Evolutionary conservation across 2,329 filamentous ascomycete genomes (phyloP).

Genomic region (Fusarium pseudonygamai): DNA sequence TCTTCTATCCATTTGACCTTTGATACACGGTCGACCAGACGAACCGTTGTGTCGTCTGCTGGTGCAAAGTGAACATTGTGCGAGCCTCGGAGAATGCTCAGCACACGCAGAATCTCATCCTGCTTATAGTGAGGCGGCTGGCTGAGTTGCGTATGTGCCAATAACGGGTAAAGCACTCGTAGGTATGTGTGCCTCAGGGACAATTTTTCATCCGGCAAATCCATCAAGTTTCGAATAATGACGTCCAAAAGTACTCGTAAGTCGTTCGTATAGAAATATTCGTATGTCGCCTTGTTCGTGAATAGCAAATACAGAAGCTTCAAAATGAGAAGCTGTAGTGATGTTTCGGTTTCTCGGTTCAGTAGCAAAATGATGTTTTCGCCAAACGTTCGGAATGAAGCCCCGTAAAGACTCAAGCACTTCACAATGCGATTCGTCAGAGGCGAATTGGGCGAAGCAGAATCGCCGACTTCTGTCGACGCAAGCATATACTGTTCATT

Average conservation of each 20-base stretch:
- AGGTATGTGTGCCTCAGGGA: constrained; percentile 92
- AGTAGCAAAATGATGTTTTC: constrained; percentile 96
- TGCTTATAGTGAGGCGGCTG: constrained; percentile 91
- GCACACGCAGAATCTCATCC: constrained; percentile 80
- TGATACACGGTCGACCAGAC: constrained; percentile 79
- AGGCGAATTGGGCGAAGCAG: constrained; percentile 54
- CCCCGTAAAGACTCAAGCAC: constrained; percentile 81
- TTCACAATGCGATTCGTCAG: constrained; percentile 96
- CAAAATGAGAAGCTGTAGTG: constrained; percentile 92
- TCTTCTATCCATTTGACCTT: constrained; percentile 74
- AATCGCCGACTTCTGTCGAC: constrained; percentile 61
- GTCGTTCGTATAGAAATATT: constrained; percentile 99
- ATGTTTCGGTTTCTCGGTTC: constrained; percentile 94
- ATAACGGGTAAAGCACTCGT: constrained; percentile 87
- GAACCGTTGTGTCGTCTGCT: constrained; percentile 80
- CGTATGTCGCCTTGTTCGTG: constrained; percentile 88
- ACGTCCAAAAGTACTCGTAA: constrained; percentile 93
- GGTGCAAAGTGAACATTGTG: constrained; percentile 80
- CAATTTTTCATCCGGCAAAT: constrained; percentile 84
- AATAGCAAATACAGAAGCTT: constrained; percentile 96
- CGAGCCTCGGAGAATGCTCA: constrained; percentile 73
- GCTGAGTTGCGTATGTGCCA: constrained; percentile 90
- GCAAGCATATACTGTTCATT: constrained; percentile 98
- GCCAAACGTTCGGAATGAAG: constrained; percentile 90
- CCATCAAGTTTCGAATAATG: constrained; percentile 95